Evolutionary conservation across 768 basidiomycete genomes (phyloP), one percentile per base, ranked within the genome.

Genomic region (Aureoboletus auriporus): DNA sequence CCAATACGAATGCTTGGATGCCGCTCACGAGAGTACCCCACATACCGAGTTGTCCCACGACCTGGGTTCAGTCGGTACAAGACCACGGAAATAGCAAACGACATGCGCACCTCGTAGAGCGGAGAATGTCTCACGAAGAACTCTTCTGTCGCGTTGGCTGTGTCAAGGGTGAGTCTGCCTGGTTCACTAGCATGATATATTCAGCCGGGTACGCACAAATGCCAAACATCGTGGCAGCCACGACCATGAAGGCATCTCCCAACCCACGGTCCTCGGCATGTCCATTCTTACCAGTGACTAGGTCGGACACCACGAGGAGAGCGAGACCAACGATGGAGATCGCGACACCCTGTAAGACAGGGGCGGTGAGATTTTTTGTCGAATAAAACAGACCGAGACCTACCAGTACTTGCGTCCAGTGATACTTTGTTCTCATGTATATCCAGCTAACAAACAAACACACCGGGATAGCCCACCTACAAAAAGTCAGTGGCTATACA

Each of bases 131-230:
- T 79, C 34, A 93, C 91, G 53, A 93, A 81, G 64, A 87, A 88
- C 58, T 93, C 91, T 64, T 93, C 91, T 0, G 88, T 89, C 8
- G 91, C 86, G 52, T 93, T 93, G 14, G 86, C 89, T 91, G 57
- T 36, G 23, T 6, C 34, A 46, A 11, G 35, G n/a, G 50, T 47
- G 56, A 57, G 42, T 41, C 33, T 11, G 8, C 16, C 9, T 14
- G 11, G 7, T 33, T 6, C 34, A 23, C 20, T 23, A 23, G 20
- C 20, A 7, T 6, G 26, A 16, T 1, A 8, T n/a, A 35, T 27
- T 14, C 13, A 42, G 34, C 17, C 28, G 14, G 31, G 13, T 8
- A 78, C 83, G 46, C 56, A 91, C 89, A 82, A 62, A 93, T 80
- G 20, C 91, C 91, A 59, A 92, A 93, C 6, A 91, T 71, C 0